These are phyloP conservation scores for Phaseolus coccineus DNA, from an alignment of 331 rosid species.

Conservation along the genomic window DNA sequence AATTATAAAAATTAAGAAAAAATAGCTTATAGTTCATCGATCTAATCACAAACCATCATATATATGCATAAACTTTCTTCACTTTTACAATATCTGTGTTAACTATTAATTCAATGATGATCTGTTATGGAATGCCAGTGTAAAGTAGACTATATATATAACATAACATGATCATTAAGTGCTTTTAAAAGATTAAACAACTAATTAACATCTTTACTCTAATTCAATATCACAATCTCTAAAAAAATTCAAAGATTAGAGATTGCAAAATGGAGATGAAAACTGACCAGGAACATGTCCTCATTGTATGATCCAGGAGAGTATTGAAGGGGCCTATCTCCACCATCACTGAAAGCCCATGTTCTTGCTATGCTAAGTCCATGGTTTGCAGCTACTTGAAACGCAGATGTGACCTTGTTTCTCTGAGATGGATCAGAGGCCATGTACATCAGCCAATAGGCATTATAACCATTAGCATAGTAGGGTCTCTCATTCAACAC, in stretches of 20 bases:
- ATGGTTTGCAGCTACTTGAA: constrained; percentile 58
- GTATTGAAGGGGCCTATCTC: constrained; percentile 63
- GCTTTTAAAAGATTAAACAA: no score
- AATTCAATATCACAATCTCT: neutral
- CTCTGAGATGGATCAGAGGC: constrained; percentile 78
- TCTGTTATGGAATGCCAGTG: no score
- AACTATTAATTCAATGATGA: no score
- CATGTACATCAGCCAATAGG: constrained; percentile 81
- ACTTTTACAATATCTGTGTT: no score
- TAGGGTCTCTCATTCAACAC: constrained; percentile 67
- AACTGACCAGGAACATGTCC: constrained; percentile 69
- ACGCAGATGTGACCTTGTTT: constrained; percentile 64
- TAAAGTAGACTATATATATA: no score
- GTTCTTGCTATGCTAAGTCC: constrained; percentile 78
- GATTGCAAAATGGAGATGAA: neutral
- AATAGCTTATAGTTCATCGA: no score
- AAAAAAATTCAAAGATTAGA: neutral
- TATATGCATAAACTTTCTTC: no score
- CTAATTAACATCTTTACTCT: neutral
- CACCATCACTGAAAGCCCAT: constrained; percentile 92
- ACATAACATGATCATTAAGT: no score
- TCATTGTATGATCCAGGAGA: constrained; percentile 87
- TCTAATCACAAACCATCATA: neutral
- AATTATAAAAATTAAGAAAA: neutral
- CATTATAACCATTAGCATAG: constrained; percentile 83